Percentiles rank a stretch among this genome's conserved stretches.
phyloP scores from a whole-genome alignment of 73 alveolate species.

The Loxodes magnus region DNA sequence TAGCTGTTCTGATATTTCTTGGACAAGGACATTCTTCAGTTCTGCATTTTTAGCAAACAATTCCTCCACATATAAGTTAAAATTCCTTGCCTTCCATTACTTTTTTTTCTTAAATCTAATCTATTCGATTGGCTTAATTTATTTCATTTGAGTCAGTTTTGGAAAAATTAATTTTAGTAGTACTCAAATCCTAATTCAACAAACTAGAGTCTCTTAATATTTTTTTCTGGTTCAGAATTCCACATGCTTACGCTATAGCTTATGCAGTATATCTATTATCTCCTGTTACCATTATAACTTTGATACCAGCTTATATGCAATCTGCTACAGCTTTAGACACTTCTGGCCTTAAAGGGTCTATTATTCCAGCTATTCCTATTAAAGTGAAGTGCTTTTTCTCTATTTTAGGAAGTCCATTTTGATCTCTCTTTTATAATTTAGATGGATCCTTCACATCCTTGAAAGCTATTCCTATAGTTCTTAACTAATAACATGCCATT shows the following conservation, averaged over 20 bases:
- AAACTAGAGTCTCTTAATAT: slow-evolving; percentile 13
- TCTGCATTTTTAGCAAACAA: slow-evolving; percentile 56
- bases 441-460: slow-evolving; percentile 24
- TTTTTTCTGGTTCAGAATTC: slow-evolving; percentile 29
- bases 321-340: slow-evolving; percentile 63
- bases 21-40: slow-evolving; percentile 25
- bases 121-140: too few species aligned
- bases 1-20: slow-evolving; percentile 37
- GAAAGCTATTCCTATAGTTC: slow-evolving; percentile 23
- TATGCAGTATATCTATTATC: slow-evolving; percentile 91
- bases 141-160: slow-evolving; percentile 15
- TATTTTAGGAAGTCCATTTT: slow-evolving; percentile 28
- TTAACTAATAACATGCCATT: slow-evolving; percentile 35
- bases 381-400: slow-evolving; percentile 55
- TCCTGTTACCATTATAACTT: slow-evolving; percentile 91
- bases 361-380: slow-evolving; percentile 65
- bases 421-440: slow-evolving; percentile 25
- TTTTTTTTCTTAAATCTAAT: slow-evolving; percentile 16
- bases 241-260: slow-evolving; percentile 57
- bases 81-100: slow-evolving; percentile 53
- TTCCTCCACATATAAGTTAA: slow-evolving; percentile 37
- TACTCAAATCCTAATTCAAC: slow-evolving; percentile 22
- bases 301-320: slow-evolving; percentile 72
- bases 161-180: slow-evolving; percentile 19
- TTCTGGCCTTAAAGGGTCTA: slow-evolving; percentile 71